Evolutionary conservation across 202 grass and related monocot genomes (phyloP).

Genomic region (Schoenoplectus tabernaemontani): DNA sequence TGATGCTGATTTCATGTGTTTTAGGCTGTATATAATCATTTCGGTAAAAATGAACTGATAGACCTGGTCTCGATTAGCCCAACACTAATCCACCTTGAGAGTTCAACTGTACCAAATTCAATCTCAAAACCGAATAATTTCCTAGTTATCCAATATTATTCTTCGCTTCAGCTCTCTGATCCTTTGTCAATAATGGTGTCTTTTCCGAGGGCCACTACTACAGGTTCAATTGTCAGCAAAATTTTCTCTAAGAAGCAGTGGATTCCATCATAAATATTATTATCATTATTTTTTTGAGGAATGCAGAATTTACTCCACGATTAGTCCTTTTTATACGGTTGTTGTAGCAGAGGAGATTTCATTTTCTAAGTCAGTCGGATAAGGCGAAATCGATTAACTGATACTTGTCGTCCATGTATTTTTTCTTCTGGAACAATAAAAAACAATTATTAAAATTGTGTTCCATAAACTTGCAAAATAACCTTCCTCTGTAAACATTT

Average conservation of each 20-base stretch:
- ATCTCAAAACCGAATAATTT: neutral
- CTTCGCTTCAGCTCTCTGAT: neutral
- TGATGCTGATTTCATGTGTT: neutral
- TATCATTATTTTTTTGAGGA: neutral
- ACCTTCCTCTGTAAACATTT: neutral
- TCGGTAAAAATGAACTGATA: neutral
- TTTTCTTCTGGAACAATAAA: neutral
- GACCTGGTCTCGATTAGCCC: neutral
- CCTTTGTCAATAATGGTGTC: neutral
- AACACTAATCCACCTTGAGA: neutral
- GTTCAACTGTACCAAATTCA: neutral
- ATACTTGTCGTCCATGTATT: too few relatives aligned
- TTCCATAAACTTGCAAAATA: too few relatives aligned
- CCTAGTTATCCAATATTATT: neutral
- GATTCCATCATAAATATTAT: neutral
- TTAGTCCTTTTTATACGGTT: too few relatives aligned
- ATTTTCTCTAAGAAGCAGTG: neutral
- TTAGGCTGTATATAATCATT: too few relatives aligned
- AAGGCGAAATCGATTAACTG: too few relatives aligned
- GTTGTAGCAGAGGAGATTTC: too few relatives aligned
- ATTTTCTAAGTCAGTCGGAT: too few relatives aligned
- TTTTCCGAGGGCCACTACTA: neutral
- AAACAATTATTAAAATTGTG: neutral
- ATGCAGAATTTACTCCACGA: neutral
- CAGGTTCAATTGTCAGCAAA: neutral